A percentile compares a stretch with the other conserved stretches of the same genome.
These are phyloP conservation scores for Kurtzmaniella quercitrusa DNA, from an alignment of 1,139 yeast genomes.

Conservation along the genomic window DNA sequence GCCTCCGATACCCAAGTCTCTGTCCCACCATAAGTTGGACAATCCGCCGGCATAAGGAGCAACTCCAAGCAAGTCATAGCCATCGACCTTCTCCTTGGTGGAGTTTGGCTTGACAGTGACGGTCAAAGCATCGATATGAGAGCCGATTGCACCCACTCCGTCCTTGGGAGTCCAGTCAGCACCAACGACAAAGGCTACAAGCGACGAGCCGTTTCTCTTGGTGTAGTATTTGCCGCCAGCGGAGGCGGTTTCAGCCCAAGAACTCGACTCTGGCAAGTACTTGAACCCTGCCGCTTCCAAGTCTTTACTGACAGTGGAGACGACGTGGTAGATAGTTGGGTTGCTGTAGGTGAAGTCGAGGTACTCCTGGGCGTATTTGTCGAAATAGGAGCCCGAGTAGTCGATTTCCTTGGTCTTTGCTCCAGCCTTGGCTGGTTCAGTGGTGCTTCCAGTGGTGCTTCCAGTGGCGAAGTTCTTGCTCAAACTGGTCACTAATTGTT, in stretches of 20 bases:
- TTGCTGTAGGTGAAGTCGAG: slow-evolving; percentile 54
- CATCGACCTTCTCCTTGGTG: slow-evolving; percentile 43
- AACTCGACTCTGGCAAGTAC: slow-evolving; percentile 47
- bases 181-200: slow-evolving; percentile 58
- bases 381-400: background rate
- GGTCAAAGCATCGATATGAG: slow-evolving; percentile 59
- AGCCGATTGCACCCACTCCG: slow-evolving; percentile 59
- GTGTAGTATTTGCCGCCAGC: slow-evolving; percentile 50
- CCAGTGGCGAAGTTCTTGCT: background rate
- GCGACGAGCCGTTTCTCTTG: slow-evolving; percentile 49
- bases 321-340: slow-evolving; percentile 64
- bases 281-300: slow-evolving; percentile 49
- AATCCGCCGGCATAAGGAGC: slow-evolving; percentile 65
- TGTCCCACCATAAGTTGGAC: slow-evolving; percentile 54
- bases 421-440: no score
- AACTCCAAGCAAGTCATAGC: slow-evolving; percentile 60
- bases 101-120: slow-evolving; percentile 57
- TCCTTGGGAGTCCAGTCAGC: slow-evolving; percentile 49
- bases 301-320: slow-evolving; percentile 36
- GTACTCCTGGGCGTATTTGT: slow-evolving; percentile 42
- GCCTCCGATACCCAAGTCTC: slow-evolving; percentile 69
- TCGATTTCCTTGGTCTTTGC: background rate
- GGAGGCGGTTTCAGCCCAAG: slow-evolving; percentile 28
- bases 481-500: background rate
- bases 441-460: no score